Base-by-base conservation (phyloP, 148 eudicot species). In the Pharnaceum exiguum region DNA sequence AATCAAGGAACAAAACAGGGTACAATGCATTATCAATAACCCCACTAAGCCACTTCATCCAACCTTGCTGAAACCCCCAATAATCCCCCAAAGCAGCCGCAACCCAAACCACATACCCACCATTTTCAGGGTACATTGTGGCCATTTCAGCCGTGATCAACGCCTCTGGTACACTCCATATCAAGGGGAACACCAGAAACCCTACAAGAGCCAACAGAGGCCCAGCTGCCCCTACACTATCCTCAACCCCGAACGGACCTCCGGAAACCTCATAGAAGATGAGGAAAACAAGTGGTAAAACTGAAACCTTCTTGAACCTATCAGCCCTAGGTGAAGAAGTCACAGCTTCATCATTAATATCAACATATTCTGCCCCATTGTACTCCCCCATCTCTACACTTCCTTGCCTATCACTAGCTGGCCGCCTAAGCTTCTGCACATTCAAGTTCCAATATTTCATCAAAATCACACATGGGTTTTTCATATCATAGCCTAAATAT, bases 1-100 rank as follows among this genome's bases (percentile, higher is more conserved):
- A 83, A 53, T 83, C 85, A 15, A 83, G 80, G 62, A 83, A 83
- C 50, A 83, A 46, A 23, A 79, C 77, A 0, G 89, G 89, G 68
- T 83, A 83, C n/a, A 83, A 71, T 5, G 89, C 89, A 28, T 83
- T 83, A 66, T 79, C 89, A 35, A 83, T 79, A 29, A 83, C 89
- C 45, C 89, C 81, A 56, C 81, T 77, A 35, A 77, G 71, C 81
- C 81, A 77, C 46, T 77, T 77, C 81, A 77, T 68, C 81, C 81
- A 77, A 43, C 81, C 81, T 65, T 77, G 81, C 35, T 77, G 81
- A 46, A 77, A 77, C 22, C 81, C 81, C 81, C 81, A 77, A 33
- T 59, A 77, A 1, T 72, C 77, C 8, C 81, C 81, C 35, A 77
- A 68, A 30, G 81, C 81, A 45, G 81, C 65, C 0, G 81, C 60